Evolutionary conservation across 2,329 filamentous ascomycete species (phyloP), one percentile per base, ranked within the genome.

Genomic region (Plenodomus lindquistii): DNA sequence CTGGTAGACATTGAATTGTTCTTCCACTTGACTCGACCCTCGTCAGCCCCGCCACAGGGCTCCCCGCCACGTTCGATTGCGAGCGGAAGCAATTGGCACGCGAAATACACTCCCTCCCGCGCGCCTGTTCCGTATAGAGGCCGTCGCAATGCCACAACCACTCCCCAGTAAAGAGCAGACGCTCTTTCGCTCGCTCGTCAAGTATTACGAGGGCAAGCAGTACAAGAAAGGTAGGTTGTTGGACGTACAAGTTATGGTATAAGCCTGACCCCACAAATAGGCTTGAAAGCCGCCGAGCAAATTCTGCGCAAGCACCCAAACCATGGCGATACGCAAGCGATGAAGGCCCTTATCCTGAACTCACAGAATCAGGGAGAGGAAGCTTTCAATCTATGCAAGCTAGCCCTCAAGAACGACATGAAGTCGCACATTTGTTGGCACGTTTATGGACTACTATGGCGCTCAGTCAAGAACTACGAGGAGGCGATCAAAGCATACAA

Each of bases 371-470:
- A 96, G 76, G 86, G 87, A 22, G 91, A 96, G 48, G 94, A 99
- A 76, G 95, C 95, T 0, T 99, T 99, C 72, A 84, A 86, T 38
- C 81, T 99, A 50, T 93, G 89, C 67, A 99, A 97, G 77, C 84
- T 91, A 59, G 94, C 95, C 27, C 81, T 99, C 63, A 91, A 88
- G 60, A 91, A 92, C 66, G 92, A 97, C 73, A 97, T 99, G 92
- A 97, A 95, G 79, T 97, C 92, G 66, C 93, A 97, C 75, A 92
- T 99, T 66, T 97, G 92, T 80, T 99, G 94, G 94, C 95, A 99
- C 75, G 94, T 99, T 52, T 99, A 97, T 73, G 94, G 95, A 24
- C 77, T 99, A 60, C 82, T 99, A 42, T 97, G 96, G 76, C 87
- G 93, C 42, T 87, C 90, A 40, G 88, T 89, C 69, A 97, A 97